These are phyloP conservation scores for Serendipita sp. DNA, from an alignment of 768 basidiomycete genomes.

Conservation along the genomic window DNA sequence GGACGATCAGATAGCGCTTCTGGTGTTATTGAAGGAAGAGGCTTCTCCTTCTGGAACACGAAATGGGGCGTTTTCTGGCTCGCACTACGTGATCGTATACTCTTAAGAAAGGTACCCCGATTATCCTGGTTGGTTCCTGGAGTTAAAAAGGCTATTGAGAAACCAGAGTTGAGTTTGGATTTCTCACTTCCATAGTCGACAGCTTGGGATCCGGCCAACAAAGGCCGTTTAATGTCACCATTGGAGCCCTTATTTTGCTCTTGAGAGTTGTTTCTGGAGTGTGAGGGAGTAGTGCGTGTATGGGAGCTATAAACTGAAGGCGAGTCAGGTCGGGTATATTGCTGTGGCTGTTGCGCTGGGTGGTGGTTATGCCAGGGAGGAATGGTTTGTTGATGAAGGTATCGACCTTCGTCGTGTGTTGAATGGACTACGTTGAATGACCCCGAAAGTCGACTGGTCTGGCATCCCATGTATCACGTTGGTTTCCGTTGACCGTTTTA, in stretches of 20 bases:
- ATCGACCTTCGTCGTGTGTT: neutral
- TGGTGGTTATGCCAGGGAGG: neutral
- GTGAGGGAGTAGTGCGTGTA: neutral
- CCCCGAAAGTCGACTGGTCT: neutral
- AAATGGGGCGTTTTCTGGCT: neutral
- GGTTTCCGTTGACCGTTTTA: neutral
- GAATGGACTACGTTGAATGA: neutral
- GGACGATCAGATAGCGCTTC: neutral
- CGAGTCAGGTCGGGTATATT: neutral
- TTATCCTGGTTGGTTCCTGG: too few relatives aligned
- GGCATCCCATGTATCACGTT: neutral
- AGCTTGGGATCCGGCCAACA: too few relatives aligned
- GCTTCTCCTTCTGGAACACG: neutral
- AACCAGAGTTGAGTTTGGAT: too few relatives aligned
- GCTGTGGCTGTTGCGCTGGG: neutral
- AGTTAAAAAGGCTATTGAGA: too few relatives aligned
- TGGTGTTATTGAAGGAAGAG: neutral
- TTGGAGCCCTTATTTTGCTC: neutral
- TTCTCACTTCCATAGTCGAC: too few relatives aligned
- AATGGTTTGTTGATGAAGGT: neutral
- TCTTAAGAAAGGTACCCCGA: too few relatives aligned
- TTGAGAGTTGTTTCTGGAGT: neutral
- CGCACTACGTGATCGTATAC: neutral
- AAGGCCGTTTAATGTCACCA: too few relatives aligned
- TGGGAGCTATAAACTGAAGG: neutral